Conservation (phyloP, 805 yeast genomes). For the Monosporozyma solicola region DNA sequence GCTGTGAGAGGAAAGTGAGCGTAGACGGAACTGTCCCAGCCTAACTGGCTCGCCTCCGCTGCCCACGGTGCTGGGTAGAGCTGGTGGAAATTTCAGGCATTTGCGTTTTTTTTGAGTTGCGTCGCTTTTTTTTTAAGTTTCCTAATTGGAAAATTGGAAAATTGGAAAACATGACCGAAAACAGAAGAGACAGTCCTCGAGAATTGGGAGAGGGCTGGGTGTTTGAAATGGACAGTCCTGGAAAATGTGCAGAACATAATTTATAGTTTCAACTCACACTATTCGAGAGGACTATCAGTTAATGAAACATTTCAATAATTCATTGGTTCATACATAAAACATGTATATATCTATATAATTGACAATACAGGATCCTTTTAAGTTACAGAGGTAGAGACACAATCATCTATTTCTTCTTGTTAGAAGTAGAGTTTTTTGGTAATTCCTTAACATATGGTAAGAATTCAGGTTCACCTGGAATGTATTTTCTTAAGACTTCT, state of each 20-base stretch:
- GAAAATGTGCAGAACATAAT: neutral
- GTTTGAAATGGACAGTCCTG: neutral
- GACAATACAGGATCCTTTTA: neutral
- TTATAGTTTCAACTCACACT: neutral
- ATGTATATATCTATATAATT: neutral
- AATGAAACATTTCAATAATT: neutral
- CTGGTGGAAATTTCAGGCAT: neutral
- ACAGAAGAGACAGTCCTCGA: neutral
- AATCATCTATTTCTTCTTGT: slow-evolving; percentile 32
- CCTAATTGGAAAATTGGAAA: neutral
- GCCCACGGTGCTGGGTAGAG: too few relatives aligned
- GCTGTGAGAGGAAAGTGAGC: too few relatives aligned
- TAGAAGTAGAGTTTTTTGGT: slow-evolving; percentile 88
- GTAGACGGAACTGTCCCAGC: neutral
- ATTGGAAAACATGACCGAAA: neutral
- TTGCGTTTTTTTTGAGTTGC: neutral
- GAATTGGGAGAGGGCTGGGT: neutral
- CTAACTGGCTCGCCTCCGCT: neutral
- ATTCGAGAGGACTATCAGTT: neutral
- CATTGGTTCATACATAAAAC: neutral
- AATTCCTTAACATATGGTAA: slow-evolving; percentile 83
- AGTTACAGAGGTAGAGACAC: neutral
- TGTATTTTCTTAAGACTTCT: slow-evolving; percentile 89
- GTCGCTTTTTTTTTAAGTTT: neutral
- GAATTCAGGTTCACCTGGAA: slow-evolving; percentile 98